Evolutionary conservation across 2,329 filamentous ascomycete genomes (phyloP).

Genomic region (Cladosporium velox): DNA sequence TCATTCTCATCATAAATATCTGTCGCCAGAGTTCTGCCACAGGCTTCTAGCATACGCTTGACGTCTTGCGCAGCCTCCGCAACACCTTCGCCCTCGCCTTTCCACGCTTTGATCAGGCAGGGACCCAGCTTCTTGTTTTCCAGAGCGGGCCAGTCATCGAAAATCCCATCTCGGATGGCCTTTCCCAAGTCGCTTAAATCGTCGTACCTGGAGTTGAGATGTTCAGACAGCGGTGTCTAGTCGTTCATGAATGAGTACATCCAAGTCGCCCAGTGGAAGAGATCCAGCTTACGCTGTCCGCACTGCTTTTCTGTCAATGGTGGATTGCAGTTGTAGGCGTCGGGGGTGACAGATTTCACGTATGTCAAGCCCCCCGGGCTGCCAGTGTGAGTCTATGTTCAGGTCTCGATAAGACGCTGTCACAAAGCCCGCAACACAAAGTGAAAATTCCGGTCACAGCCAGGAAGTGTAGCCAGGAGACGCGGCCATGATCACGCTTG

Average conservation of each 20-base stretch:
- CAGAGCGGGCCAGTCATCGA: background rate
- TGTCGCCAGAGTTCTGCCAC: background rate
- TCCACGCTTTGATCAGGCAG: constrained; percentile 1
- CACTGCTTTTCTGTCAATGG: background rate
- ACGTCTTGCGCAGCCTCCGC: background rate
- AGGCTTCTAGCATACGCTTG: background rate
- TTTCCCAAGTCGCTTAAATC: background rate
- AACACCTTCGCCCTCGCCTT: background rate
- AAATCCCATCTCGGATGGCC: background rate
- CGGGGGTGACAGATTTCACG: background rate
- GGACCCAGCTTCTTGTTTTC: background rate
- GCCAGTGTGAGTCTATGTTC: background rate
- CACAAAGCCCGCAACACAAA: background rate
- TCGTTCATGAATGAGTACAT: background rate
- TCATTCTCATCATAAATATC: background rate
- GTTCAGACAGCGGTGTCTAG: background rate
- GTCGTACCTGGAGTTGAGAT: background rate
- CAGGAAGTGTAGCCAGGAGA: background rate
- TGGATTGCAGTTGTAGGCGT: background rate
- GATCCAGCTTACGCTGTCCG: background rate
- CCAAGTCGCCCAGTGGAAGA: constrained; percentile 1
- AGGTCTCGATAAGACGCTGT: background rate
- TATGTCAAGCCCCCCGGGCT: background rate
- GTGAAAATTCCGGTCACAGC: background rate
- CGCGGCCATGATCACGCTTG: background rate